Evolutionary conservation across 23 red algal genomes (phyloP).

Genomic region (Gracilaria domingensis): DNA sequence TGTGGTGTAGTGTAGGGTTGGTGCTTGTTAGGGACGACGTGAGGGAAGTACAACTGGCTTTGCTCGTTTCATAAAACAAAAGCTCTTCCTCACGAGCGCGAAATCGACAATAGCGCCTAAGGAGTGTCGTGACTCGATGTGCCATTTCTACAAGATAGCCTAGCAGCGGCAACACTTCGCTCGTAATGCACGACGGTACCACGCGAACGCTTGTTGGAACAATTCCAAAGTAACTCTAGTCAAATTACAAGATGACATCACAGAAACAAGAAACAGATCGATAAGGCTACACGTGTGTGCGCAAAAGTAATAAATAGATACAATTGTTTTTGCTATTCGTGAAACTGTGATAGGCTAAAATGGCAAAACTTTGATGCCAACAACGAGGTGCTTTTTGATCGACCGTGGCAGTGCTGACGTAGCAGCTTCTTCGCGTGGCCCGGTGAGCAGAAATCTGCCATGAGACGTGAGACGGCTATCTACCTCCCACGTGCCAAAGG

Average conservation of each 20-base stretch:
- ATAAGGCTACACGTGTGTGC: too few relatives aligned
- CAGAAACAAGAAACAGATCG: not conserved
- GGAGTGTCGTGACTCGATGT: too few relatives aligned
- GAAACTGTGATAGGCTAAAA: too few relatives aligned
- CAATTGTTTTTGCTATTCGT: too few relatives aligned
- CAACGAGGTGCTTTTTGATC: not conserved
- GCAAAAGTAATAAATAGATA: too few relatives aligned
- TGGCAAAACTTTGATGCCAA: not conserved
- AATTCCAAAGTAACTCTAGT: too few relatives aligned
- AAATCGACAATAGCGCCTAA: too few relatives aligned
- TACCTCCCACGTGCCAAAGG: not conserved
- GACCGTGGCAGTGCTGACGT: not conserved
- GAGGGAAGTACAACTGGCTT: not conserved
- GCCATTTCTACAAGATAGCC: too few relatives aligned
- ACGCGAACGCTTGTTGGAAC: too few relatives aligned
- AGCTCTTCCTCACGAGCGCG: too few relatives aligned
- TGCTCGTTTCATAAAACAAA: not conserved
- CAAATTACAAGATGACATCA: not conserved
- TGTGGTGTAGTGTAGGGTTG: not conserved
- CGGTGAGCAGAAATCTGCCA: too few relatives aligned
- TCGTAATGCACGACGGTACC: not conserved
- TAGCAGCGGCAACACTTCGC: not conserved
- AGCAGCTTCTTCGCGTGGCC: not conserved
- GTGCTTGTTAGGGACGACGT: not conserved
- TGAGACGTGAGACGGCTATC: not conserved